Percentiles rank a stretch among this genome's conserved stretches.
phyloP scores from a whole-genome alignment of 306 rosid genomes.

The Mimosa bimucronata region DNA sequence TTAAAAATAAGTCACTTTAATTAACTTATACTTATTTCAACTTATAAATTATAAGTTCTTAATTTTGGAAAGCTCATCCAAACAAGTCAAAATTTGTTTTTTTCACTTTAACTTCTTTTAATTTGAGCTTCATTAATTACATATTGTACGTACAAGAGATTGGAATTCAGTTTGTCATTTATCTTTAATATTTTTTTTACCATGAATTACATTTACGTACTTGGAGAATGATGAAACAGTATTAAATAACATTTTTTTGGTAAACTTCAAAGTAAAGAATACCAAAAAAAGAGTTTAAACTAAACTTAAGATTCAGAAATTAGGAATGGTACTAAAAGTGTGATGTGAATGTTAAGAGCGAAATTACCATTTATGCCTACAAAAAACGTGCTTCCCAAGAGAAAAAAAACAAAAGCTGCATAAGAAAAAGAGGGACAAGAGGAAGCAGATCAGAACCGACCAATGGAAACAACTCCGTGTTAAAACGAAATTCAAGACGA shows the following conservation, averaged over 20 bases:
- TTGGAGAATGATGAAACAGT: background rate
- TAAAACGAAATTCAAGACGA: conserved; percentile 19
- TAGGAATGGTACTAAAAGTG: background rate
- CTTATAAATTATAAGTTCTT: too few species aligned
- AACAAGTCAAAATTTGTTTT: too few species aligned
- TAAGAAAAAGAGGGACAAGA: conserved; percentile 27
- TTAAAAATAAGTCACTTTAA: too few species aligned
- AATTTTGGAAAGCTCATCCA: too few species aligned
- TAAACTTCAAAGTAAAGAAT: background rate
- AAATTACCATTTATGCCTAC: conserved; percentile 4
- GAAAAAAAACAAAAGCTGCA: conserved; percentile 16
- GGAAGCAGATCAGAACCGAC: conserved; percentile 24
- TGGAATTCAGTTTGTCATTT: too few species aligned
- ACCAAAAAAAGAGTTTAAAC: background rate
- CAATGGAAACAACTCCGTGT: conserved; percentile 28
- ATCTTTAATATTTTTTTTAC: too few species aligned
- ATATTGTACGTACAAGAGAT: background rate
- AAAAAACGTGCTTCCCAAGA: conserved; percentile 5
- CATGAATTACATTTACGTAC: background rate
- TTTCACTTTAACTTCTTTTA: too few species aligned
- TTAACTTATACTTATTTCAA: too few species aligned
- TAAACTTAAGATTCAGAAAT: background rate
- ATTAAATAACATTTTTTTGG: background rate
- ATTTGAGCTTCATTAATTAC: background rate
- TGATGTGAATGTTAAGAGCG: background rate